phyloP scores from a whole-genome alignment of 352 stramenopile species.

The Phytopythium ostracodes region DNA sequence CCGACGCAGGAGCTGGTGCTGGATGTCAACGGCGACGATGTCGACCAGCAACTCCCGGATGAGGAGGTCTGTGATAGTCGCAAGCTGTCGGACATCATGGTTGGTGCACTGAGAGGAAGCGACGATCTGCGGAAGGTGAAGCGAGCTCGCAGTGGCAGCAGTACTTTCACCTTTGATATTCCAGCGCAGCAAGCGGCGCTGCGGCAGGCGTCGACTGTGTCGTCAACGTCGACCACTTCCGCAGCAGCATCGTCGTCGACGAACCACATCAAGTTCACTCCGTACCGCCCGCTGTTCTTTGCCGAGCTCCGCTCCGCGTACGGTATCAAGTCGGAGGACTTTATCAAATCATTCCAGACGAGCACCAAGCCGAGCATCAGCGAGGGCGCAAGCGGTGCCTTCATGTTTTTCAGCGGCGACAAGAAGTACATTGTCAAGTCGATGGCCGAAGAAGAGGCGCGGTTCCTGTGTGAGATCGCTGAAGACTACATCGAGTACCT shows the following conservation, averaged over 20 bases:
- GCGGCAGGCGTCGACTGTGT: conserved; percentile 20
- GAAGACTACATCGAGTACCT: conserved; percentile 86
- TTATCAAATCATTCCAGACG: conserved; percentile 69
- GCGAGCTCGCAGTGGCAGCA: conserved; percentile 9
- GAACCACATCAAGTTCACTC: conserved; percentile 67
- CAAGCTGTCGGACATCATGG: conserved; percentile 9
- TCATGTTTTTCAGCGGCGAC: conserved; percentile 91
- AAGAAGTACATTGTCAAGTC: conserved; percentile 91
- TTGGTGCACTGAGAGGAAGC: conserved; percentile 10
- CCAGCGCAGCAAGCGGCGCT: conserved; percentile 18
- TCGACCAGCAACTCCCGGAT: neutral
- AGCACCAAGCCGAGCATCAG: conserved; percentile 88
- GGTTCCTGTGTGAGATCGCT: conserved; percentile 81
- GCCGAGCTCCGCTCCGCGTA: conserved; percentile 68
- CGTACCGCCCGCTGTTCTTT: conserved; percentile 71
- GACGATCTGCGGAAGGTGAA: conserved; percentile 13
- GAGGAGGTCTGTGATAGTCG: conserved; percentile 19
- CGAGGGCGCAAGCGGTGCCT: conserved; percentile 88
- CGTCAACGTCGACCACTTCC: conserved; percentile 18
- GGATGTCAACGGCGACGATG: conserved; percentile 12
- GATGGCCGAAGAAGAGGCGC: conserved; percentile 75
- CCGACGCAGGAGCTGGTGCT: conserved; percentile 42
- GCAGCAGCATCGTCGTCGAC: conserved; percentile 9
- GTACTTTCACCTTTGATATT: conserved; percentile 33
- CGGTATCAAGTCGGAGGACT: conserved; percentile 60